phyloP scores from a whole-genome alignment of 495 filamentous ascomycete species.

The Daldinia concentrica region DNA sequence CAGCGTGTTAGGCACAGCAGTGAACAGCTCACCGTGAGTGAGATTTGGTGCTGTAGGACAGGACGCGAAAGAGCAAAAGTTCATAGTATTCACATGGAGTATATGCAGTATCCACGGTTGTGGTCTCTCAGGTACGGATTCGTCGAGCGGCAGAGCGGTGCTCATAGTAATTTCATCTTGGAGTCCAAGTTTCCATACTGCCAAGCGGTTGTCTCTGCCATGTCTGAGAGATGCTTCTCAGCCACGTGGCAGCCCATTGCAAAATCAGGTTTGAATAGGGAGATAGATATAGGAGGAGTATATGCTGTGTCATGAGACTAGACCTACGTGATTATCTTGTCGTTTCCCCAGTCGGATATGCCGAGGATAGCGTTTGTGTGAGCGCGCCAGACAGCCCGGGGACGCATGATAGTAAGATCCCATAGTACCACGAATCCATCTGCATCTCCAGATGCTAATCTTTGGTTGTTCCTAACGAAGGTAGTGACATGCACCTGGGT shows the following conservation, averaged over 20 bases:
- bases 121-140: constrained; percentile 55
- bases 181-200: constrained; percentile 78
- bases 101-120: constrained; percentile 88
- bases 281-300: not conserved
- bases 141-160: constrained; percentile 75
- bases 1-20: constrained; percentile 81
- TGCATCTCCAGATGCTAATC: constrained; percentile 86
- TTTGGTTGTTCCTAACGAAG: constrained; percentile 76
- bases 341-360: constrained; percentile 69
- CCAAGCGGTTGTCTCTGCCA: constrained; percentile 86
- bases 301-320: constrained; percentile 30
- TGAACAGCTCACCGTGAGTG: constrained; percentile 56
- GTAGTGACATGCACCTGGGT: constrained; percentile 80
- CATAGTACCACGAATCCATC: constrained; percentile 90
- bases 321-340: constrained; percentile 79
- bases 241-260: constrained; percentile 17
- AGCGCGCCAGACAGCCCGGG: constrained; percentile 86
- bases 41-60: constrained; percentile 49
- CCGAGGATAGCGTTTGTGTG: constrained; percentile 83
- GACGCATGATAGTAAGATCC: constrained; percentile 82
- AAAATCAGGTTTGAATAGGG: not conserved
- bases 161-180: constrained; percentile 73
- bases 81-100: constrained; percentile 88
- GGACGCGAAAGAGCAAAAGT: constrained; percentile 90
- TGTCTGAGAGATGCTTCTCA: constrained; percentile 65